These are phyloP conservation scores for Tetrapyrgos nigripes DNA, from an alignment of 1,284 basidiomycete species.

Conservation along the genomic window DNA sequence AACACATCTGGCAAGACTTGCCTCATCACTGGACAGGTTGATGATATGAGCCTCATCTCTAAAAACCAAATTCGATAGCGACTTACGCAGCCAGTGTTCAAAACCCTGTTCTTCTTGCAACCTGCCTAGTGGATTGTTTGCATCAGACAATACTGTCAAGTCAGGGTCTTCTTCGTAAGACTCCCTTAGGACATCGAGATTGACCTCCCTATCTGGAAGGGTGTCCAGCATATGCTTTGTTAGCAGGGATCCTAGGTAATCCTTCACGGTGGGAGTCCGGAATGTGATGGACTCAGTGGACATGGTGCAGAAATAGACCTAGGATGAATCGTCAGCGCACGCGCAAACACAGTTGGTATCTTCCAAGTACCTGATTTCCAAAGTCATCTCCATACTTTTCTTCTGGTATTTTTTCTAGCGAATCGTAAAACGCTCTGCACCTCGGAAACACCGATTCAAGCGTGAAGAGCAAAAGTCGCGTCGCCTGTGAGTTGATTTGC, in stretches of 20 bases:
- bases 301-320: conserved; percentile 85
- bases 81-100: conserved; percentile 81
- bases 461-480: conserved; percentile 73
- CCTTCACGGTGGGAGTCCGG: conserved; percentile 57
- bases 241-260: conserved; percentile 72
- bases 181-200: conserved; percentile 54
- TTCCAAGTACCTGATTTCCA: conserved; percentile 73
- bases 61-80: conserved; percentile 6
- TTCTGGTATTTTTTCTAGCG: conserved; percentile 45
- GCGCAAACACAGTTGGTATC: background rate
- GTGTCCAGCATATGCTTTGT: conserved; percentile 58
- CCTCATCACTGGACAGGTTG: conserved; percentile 56
- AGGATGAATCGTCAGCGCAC: conserved; percentile 5
- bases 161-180: conserved; percentile 37
- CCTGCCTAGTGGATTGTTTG: conserved; percentile 61
- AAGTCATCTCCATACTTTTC: conserved; percentile 61
- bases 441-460: conserved; percentile 65
- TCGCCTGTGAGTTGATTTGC: conserved; percentile 62
- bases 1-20: conserved; percentile 60
- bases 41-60: conserved; percentile 12
- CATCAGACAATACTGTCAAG: conserved; percentile 57
- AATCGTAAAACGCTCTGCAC: conserved; percentile 86
- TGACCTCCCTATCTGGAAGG: conserved; percentile 59
- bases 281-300: conserved; percentile 66
- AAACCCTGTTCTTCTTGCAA: conserved; percentile 67